Base-by-base conservation (phyloP, 768 basidiomycete species). In the Cyclocybe aegerita region DNA sequence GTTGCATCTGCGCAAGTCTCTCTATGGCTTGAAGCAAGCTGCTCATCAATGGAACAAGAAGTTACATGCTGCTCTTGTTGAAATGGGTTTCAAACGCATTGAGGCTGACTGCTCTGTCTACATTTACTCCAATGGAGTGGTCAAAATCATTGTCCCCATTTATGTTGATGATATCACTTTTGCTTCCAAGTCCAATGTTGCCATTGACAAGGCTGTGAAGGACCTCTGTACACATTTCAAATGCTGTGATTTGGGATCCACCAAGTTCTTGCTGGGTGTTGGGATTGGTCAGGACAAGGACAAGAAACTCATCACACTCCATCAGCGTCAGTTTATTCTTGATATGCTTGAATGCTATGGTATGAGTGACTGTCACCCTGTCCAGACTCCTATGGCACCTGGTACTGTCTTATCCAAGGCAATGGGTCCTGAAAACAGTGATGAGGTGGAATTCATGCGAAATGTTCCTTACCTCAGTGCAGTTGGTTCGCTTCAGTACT, bases 21-120 rank as follows among this genome's bases (percentile, higher is more conserved):
- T 77, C 31, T 78, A 79, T 59, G 71, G 77, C 7, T 66, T 79
- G 7, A 71, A 73, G 53, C 75, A 77, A 49, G 65, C 68, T 9
- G 66, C 67, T 2, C 58, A 65, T 2, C 50, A 55, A 39, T 78
- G 75, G 77, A 59, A 73, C 50, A 57, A 64, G 54, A 65, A 64
- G 39, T 58, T 74, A 9, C 42, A 65, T 23, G 43, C 33, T 37
- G 60, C 56, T 4, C 38, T 66, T 6, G 17, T 51, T 1, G n/a
- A 17, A 2, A 38, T 68, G 7, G 65, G 70, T 16, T 72, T 62
- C 47, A 52, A 8, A 7, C 41, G 53, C 7, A 43, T 62, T 4
- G 44, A 50, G 3, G 58, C 61, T 33, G 67, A 70, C 46, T 41
- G 54, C 11, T 56, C 57, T 31, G 50, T 68, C 23, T 69, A 49